Base-by-base conservation (phyloP, 805 yeast species). In the Yamadazyma takamatsuzukensis region DNA sequence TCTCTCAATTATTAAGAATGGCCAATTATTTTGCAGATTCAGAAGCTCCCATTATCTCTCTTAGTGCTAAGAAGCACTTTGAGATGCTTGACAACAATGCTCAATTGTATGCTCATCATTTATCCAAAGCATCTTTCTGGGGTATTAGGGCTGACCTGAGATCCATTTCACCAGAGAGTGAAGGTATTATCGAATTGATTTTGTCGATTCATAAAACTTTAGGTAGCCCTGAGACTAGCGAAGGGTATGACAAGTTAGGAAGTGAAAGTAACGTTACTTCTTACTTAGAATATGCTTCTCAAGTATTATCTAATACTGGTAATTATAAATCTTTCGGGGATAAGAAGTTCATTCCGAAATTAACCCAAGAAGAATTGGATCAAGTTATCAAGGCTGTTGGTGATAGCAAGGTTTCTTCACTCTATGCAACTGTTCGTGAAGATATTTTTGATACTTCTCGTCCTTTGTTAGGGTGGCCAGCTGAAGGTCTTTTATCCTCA, bases 271-370 rank as follows among this genome's bases (percentile, higher is more conserved):
- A 10, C 6, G 64, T 61, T 1, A 56, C 54, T 6, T 64, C 59
- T 25, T 84, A 82, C 53, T 61, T 85, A 54, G 85, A 81, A 51
- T 86, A 76, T 54, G 82, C 80, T 18, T 81, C 87, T 25, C 90
- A 83, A 62, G 78, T 83, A 49, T 63, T 83, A 40, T 66, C 80
- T 23, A 83, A 83, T 56, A 65, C 80, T 54, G 93, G 93, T 44
- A 83, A 83, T 51, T 83, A 74, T 61, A 87, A 82, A 60, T 81
- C 93, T 1, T 87, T 87, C 55, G 96, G 96, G 44, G 96, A 87
- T 60, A 76, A 76, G 46, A 87, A 87, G 58, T 87, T 87, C 50
- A 70, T 87, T 41, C 96, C 96, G 25, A 62, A 76, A 31, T 48
- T 85, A 24, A 36, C 69, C 0, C 49, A 45, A 19, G 71, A 56